A percentile compares a stretch with the other conserved stretches of the same genome.
phyloP scores from a whole-genome alignment of 148 eudicot species.

The Camellia sinensis region DNA sequence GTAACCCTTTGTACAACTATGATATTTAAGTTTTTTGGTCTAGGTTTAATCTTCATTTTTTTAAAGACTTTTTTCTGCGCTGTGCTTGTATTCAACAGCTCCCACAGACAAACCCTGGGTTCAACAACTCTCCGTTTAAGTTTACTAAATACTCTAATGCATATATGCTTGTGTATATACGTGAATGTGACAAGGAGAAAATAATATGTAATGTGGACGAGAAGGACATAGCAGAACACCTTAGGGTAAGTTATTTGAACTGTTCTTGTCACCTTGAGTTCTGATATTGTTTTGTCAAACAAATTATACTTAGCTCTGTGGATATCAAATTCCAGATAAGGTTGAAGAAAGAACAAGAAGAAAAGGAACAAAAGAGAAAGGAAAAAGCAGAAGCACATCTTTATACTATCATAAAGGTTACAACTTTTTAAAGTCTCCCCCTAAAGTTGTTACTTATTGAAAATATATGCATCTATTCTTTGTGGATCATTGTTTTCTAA shows the following conservation, averaged over 20 bases:
- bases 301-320: background rate
- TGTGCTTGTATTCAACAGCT: constrained; percentile 39
- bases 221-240: constrained; percentile 87
- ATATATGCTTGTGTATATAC: constrained; percentile 88
- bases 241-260: constrained; percentile 47
- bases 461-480: background rate
- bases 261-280: background rate
- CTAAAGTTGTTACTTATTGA: background rate
- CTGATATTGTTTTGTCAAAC: background rate
- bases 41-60: background rate
- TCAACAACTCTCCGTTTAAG: constrained; percentile 62
- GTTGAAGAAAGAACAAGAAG: constrained; percentile 81
- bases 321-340: constrained; percentile 42
- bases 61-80: background rate
- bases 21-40: background rate
- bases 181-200: constrained; percentile 88
- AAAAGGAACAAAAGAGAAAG: constrained; percentile 72
- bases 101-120: constrained; percentile 62
- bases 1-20: constrained; percentile 25
- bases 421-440: background rate
- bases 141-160: constrained; percentile 89
- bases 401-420: constrained; percentile 83
- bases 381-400: constrained; percentile 88
- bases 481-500: background rate
- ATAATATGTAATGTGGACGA: constrained; percentile 84